Evolutionary conservation across 2,329 filamentous ascomycete species (phyloP), one percentile per base, ranked within the genome.

Genomic region (Alternaria novae-zelandiae): DNA sequence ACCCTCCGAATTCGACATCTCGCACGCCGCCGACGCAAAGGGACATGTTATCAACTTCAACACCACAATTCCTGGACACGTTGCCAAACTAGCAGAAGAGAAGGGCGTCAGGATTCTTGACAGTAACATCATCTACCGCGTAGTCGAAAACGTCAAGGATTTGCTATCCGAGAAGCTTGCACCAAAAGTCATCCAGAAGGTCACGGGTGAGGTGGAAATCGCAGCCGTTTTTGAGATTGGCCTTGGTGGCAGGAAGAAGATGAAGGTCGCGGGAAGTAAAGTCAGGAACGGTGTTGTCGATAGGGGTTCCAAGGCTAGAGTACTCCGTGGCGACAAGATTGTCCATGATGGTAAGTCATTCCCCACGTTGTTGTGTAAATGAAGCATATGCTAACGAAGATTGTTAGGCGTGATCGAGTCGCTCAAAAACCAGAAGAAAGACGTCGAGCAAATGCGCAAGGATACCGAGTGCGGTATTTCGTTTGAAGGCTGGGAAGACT

Each of bases 381-480:
- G 21, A 6, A 20, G 12, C 10, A 2, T 45, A 0, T 30, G 41
- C 59, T 69, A 63, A 68, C 68, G 21, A 23, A 49, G 3, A 47
- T 15, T 8, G 60, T 26, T 62, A 97, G 95, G 94, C 69, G 86
- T 86, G 55, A 87, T 98, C 46, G 86, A 88, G 17, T 92, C 92
- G 1, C 88, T 99, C 62, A 97, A 96, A 83, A 92, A 96, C 74
- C 89, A 91, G 79, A 97, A 98, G 86, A 96, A 96, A 79, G 93
- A 97, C 69, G 92, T 96, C 28, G 84, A 85, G 49, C 93, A 97
- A 75, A 96, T 97, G 89, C 89, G 89, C 73, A 98, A 97, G 82
- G 94, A 94, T 62, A 88, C 87, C n/a, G 96, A 99, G 81, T 99
- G 96, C 74, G 96, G 96, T 69, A 90, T 99, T 70, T 89, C 88